Base-by-base conservation (phyloP, 345 rosid genomes). In the Cochlearia excelsa region DNA sequence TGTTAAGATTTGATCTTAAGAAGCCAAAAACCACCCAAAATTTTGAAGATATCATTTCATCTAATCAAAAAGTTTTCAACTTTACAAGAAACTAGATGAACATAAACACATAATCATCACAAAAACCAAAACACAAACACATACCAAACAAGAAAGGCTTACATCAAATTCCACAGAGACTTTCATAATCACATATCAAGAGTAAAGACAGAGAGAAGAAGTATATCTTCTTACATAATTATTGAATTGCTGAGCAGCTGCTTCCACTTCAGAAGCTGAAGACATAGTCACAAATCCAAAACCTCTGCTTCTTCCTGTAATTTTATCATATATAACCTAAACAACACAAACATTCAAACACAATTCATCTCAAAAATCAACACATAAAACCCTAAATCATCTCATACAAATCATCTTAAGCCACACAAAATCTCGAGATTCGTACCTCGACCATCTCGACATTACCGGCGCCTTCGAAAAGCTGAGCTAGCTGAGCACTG, bases 241-340 rank as follows among this genome's bases (percentile, higher is more conserved):
- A 81, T 89, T 86, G 75, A 93, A 82, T 63, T 84, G 95, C 71
- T 79, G 79, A 43, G 73, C 85, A 57, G 95, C 99, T n/a, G 86
- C 80, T 75, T 84, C 79, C 70, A 75, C 97, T 74, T 89, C 97
- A 72, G 85, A 77, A 4, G 5, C 41, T 7, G 81, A 60, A 0
- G 97, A 84, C 99, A 93, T 93, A 53, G 97, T 93, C 70, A 93
- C 99, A 55, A 93, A 93, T 42, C 91, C 99, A 62, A 93, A 93
- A 42, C 99, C 99, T 65, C 99, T 81, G 81, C 97, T 93, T 75
- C 99, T 72, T 34, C 99, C 97, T 44, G 97, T 86, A 39, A 76
- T 73, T 78, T 87, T 93, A 71, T 93, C 97, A 72, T 93, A 93
- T 37, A 89, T 93, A 2, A 93, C 97, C 99, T 93, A 16, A 16